Evolutionary conservation across 371 early-diverging fungal species (phyloP).

Genomic region (Nematocida sp.): DNA sequence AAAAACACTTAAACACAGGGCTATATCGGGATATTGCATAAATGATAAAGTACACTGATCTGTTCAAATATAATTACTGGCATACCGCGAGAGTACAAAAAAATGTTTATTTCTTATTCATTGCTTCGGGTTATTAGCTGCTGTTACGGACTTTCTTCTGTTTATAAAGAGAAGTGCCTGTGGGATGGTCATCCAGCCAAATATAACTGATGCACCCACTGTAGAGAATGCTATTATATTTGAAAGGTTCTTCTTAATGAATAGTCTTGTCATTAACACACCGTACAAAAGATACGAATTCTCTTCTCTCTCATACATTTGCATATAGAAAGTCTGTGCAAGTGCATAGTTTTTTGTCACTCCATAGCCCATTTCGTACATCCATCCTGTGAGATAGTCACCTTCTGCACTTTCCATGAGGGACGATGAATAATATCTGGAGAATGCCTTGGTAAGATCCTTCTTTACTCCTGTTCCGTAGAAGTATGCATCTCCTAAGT

Average conservation of each 20-base stretch:
- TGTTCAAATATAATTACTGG: too few relatives aligned
- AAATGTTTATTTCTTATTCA: too few relatives aligned
- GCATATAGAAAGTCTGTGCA: conserved; percentile 39
- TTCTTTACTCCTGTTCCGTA: conserved; percentile 65
- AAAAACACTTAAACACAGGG: too few relatives aligned
- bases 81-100: too few relatives aligned
- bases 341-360: conserved; percentile 35
- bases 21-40: too few relatives aligned
- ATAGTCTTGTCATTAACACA: conserved; percentile 41
- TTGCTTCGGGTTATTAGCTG: neutral
- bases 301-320: conserved; percentile 42
- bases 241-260: conserved; percentile 36
- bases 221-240: neutral
- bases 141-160: neutral
- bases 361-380: conserved; percentile 69
- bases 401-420: conserved; percentile 59
- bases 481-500: conserved; percentile 68
- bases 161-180: neutral
- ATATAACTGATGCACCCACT: neutral
- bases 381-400: conserved; percentile 60
- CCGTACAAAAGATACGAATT: conserved; percentile 59
- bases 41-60: too few relatives aligned
- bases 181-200: conserved; percentile 20
- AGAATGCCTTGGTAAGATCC: conserved; percentile 62
- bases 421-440: conserved; percentile 64